Evolutionary conservation across 495 filamentous ascomycete species (phyloP).

Genomic region (Xylaria bambusicola): DNA sequence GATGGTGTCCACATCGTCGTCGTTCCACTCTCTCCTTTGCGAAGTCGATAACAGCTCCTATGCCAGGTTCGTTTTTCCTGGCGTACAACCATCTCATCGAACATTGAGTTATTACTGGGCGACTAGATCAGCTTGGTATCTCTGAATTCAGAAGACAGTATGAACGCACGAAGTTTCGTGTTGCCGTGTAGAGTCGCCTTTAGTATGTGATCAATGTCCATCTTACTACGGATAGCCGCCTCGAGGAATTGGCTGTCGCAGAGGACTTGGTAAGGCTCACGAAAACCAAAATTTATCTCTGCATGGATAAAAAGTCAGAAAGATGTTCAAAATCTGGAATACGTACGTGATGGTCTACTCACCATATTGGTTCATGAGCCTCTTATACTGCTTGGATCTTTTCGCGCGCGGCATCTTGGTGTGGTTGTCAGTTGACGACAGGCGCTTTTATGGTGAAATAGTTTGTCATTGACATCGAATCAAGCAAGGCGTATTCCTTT

Average conservation of each 20-base stretch:
- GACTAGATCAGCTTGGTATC: conserved; percentile 16
- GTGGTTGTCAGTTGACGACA: neutral
- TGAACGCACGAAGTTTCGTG: conserved; percentile 74
- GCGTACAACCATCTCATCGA: conserved; percentile 72
- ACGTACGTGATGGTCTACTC: neutral
- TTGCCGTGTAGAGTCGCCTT: conserved; percentile 75
- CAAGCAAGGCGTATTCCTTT: neutral
- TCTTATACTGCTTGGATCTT: conserved; percentile 91
- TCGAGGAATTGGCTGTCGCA: conserved; percentile 80
- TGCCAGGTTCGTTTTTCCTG: conserved; percentile 53
- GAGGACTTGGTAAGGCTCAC: conserved; percentile 91
- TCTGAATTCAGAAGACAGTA: neutral
- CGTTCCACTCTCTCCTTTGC: conserved; percentile 74
- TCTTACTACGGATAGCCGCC: conserved; percentile 73
- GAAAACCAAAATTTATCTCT: conserved; percentile 73
- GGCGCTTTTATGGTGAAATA: neutral
- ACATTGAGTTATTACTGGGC: conserved; percentile 49
- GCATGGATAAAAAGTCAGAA: neutral
- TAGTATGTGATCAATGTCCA: conserved; percentile 72
- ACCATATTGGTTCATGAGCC: conserved; percentile 91
- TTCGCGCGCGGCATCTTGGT: conserved; percentile 76
- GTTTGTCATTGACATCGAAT: neutral
- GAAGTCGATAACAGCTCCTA: conserved; percentile 61
- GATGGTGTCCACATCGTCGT: conserved; percentile 86
- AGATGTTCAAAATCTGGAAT: neutral